These are phyloP conservation scores for Aquilaria agallochum DNA, from an alignment of 441 rosid genomes.

Conservation along the genomic window DNA sequence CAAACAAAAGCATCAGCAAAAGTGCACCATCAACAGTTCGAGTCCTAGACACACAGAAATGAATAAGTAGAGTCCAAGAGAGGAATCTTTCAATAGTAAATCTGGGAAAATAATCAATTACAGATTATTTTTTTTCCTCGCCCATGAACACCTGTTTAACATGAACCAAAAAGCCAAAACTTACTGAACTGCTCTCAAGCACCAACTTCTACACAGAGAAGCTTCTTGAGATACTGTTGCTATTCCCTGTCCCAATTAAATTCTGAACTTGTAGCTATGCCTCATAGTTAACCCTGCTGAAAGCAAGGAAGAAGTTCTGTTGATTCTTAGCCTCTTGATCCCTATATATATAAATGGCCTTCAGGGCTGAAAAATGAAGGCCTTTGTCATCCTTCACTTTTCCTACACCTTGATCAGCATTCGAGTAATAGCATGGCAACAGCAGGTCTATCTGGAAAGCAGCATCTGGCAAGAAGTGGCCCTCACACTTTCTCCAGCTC, in stretches of 20 bases:
- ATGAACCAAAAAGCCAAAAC: too few species aligned
- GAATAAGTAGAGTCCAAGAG: too few species aligned
- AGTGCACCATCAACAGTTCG: too few species aligned
- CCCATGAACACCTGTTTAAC: too few species aligned
- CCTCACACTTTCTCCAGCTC: constrained; percentile 43
- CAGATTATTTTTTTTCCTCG: too few species aligned
- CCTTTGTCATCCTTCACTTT: background rate
- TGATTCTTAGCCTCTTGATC: background rate
- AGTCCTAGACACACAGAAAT: too few species aligned
- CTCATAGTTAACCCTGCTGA: constrained; percentile 22
- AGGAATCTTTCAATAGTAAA: too few species aligned
- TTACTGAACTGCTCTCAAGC: too few species aligned
- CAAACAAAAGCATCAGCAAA: too few species aligned
- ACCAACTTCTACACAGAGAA: too few species aligned
- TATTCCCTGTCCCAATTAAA: constrained; percentile 10
- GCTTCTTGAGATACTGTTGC: background rate
- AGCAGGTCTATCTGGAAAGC: constrained; percentile 18
- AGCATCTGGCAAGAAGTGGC: constrained; percentile 13
- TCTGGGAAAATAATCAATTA: too few species aligned
- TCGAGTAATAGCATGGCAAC: constrained; percentile 13
- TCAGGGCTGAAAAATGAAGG: background rate
- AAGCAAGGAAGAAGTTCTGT: constrained; percentile 47
- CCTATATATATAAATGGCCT: too few species aligned
- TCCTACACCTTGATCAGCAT: background rate
- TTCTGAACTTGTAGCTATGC: constrained; percentile 16